A percentile compares a stretch with the other conserved stretches of the same genome.
Evolutionary conservation across 1,139 yeast species (phyloP).

Genomic region (Kodamaea ohmeri): DNA sequence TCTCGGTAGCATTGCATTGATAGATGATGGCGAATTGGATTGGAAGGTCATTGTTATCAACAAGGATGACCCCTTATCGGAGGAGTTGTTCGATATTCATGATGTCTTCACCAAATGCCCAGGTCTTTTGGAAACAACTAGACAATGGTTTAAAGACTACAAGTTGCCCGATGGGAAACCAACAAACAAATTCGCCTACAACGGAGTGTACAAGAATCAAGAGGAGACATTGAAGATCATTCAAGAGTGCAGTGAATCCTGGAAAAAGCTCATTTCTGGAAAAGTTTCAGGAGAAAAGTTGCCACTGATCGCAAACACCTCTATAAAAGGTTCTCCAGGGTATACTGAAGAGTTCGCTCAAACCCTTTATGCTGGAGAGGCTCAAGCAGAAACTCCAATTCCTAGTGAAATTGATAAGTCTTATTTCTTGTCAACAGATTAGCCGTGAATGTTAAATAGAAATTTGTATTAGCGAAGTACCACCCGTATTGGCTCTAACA

Average conservation of each 20-base stretch:
- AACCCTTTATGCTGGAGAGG: slow-evolving; percentile 18
- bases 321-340: slow-evolving; percentile 14
- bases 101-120: slow-evolving; percentile 78
- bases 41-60: slow-evolving; percentile 87
- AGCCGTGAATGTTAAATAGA: background rate
- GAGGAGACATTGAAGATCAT: slow-evolving; percentile 71
- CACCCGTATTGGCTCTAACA: no score
- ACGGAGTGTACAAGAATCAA: slow-evolving; percentile 75
- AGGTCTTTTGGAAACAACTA: slow-evolving; percentile 75
- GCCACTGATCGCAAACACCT: slow-evolving; percentile 18
- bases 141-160: slow-evolving; percentile 90
- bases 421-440: slow-evolving; percentile 20
- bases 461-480: no score
- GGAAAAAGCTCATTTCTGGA: slow-evolving; percentile 62
- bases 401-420: slow-evolving; percentile 36
- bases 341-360: slow-evolving; percentile 18
- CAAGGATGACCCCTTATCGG: slow-evolving; percentile 71
- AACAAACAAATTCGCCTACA: slow-evolving; percentile 79
- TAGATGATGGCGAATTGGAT: slow-evolving; percentile 92
- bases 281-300: slow-evolving; percentile 43
- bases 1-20: slow-evolving; percentile 79
- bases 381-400: slow-evolving; percentile 29
- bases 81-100: slow-evolving; percentile 67
- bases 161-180: slow-evolving; percentile 92
- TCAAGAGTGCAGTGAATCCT: slow-evolving; percentile 66